Evolutionary conservation across 805 yeast species (phyloP), one percentile per base, ranked within the genome.

Genomic region (Metschnikowia baotianmanensis): DNA sequence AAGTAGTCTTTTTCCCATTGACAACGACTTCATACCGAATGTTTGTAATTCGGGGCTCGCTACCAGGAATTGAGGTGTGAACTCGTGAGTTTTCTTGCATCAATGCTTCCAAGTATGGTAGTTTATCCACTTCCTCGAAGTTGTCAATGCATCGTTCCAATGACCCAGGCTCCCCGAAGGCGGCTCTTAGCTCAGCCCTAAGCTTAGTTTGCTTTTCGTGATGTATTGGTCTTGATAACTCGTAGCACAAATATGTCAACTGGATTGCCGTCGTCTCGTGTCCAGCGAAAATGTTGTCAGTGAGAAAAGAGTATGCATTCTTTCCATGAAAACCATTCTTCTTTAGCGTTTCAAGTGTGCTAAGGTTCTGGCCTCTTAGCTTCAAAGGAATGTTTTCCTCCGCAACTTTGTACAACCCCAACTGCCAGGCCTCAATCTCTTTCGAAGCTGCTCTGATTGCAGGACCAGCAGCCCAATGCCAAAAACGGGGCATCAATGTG

Each of bases 251-350:
- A 55, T 75, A 83, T 0, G 86, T 67, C 43, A 83, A 56, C n/a
- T 19, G 57, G 44, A 31, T 55, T 19, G 50, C 52, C 9, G 59
- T 82, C 5, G 90, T 83, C 53, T 82, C 84, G 55, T 83, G 89
- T 3, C 90, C 90, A 0, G 90, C 90, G 32, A 83, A 82, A 27
- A 82, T 70, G 55, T 83, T 86, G 53, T 83, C 90, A 32, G 75
- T 59, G 15, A 69, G 46, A 42, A 68, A 65, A 1, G 71, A 59
- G 49, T 67, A 69, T 2, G 74, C 73, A 34, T 56, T 42, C 23
- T 56, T 52, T 3, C 67, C 70, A 6, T 36, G 39, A 22, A 61
- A 46, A 1, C 71, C 71, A 36, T 53, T 53, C 35, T 53, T 56
- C 27, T 63, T 61, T 35, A 69, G 53, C 5, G 65, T 51, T 42